Evolutionary conservation across 306 rosid species (phyloP).

Genomic region (Ormosia semicastrata): DNA sequence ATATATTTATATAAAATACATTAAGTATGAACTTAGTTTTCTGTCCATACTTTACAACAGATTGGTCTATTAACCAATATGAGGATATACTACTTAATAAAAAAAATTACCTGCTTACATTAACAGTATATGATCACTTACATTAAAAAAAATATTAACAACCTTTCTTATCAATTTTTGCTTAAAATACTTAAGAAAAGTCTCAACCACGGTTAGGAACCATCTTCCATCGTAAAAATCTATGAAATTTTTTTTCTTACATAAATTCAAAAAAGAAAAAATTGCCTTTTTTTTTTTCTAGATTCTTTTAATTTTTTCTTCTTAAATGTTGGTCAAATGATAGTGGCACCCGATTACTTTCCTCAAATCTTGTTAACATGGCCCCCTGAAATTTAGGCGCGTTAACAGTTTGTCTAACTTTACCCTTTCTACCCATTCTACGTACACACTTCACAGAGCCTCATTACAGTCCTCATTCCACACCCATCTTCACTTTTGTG

Average conservation of each 20-base stretch:
- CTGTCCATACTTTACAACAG: no score
- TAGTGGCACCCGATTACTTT: conserved; percentile 1
- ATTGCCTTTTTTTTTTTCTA: background rate
- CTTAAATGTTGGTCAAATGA: conserved; percentile 16
- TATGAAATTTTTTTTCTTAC: no score
- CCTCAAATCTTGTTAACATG: conserved; percentile 25
- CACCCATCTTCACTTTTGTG: background rate
- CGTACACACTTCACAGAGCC: background rate
- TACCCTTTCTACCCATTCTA: background rate
- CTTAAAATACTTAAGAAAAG: no score
- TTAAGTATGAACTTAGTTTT: no score
- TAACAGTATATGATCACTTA: no score
- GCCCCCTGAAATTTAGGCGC: conserved; percentile 33
- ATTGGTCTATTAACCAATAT: no score
- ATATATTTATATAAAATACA: no score
- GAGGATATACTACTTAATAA: no score
- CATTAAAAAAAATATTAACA: no score
- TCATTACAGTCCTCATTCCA: background rate
- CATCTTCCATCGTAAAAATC: background rate
- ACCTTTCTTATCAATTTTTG: no score
- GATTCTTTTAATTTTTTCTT: background rate
- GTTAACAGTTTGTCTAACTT: conserved; percentile 1
- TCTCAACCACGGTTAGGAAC: no score
- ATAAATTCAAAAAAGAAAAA: background rate
- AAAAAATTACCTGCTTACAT: no score